Percentiles rank a stretch among this genome's conserved stretches.
phyloP scores from a whole-genome alignment of 768 basidiomycete species.

The Rhizopogon roseolus region DNA sequence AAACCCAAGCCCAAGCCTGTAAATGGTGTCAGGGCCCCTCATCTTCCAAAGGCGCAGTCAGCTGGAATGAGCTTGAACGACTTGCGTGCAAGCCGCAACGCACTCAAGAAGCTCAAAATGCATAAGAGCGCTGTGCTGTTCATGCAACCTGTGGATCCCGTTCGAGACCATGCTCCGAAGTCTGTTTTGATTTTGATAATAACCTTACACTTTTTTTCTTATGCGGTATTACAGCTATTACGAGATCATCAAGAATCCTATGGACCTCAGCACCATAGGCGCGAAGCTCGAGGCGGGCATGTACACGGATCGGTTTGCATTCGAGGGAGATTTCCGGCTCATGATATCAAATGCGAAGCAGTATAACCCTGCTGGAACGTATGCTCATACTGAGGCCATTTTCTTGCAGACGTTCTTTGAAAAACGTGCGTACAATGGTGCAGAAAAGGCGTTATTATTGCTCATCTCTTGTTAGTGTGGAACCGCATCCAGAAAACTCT shows the following conservation, averaged over 20 bases:
- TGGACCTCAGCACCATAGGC: constrained; percentile 89
- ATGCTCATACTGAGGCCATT: constrained; percentile 71
- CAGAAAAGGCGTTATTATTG: not conserved
- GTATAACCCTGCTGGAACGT: constrained; percentile 74
- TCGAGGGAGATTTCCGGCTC: constrained; percentile 81
- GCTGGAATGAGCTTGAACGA: constrained; percentile 77
- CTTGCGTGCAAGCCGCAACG: constrained; percentile 67
- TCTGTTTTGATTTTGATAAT: constrained; percentile 23
- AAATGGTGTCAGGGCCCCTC: constrained; percentile 33
- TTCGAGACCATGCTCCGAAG: constrained; percentile 87
- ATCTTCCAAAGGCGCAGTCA: constrained; percentile 65
- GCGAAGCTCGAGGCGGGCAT: constrained; percentile 83
- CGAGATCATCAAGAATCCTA: constrained; percentile 84
- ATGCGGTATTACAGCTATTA: constrained; percentile 61
- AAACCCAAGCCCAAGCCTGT: constrained; percentile 15
- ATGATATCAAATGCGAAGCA: constrained; percentile 85
- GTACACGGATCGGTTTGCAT: constrained; percentile 80
- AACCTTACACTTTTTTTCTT: constrained; percentile 4
- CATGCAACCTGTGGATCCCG: constrained; percentile 91
- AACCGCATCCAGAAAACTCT: constrained; percentile 79
- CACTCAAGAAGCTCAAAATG: constrained; percentile 71
- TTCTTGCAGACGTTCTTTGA: constrained; percentile 80
- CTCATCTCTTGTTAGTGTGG: constrained; percentile 59
- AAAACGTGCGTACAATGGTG: constrained; percentile 54
- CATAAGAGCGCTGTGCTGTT: constrained; percentile 76